Percentiles rank a stretch among this genome's conserved stretches.
These are phyloP conservation scores for Saccharomycopsis oosterbeekiorum DNA, from an alignment of 805 yeast species.

Conservation along the genomic window DNA sequence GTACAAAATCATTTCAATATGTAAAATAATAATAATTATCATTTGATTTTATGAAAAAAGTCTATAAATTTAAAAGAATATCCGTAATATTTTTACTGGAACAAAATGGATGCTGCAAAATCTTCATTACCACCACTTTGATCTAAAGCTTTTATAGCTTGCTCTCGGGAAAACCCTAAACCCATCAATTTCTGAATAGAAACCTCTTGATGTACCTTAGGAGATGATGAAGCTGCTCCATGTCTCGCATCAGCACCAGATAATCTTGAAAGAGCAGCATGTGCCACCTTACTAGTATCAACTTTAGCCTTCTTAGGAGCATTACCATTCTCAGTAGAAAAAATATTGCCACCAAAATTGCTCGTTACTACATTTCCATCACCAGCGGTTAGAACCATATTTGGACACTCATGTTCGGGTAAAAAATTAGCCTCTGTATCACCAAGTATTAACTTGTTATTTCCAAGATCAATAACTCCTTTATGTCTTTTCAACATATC, in stretches of 20 bases:
- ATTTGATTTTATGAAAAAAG: not conserved
- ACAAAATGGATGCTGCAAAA: slow-evolving; percentile 72
- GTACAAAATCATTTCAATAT: not conserved
- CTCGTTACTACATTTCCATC: slow-evolving; percentile 19
- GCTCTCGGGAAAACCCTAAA: slow-evolving; percentile 61
- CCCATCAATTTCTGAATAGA: slow-evolving; percentile 39
- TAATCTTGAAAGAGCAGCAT: not conserved
- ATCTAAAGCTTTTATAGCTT: slow-evolving; percentile 56
- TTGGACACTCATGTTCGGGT: slow-evolving; percentile 60
- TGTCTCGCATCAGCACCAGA: not conserved
- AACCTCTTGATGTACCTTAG: slow-evolving; percentile 26
- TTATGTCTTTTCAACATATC: slow-evolving; percentile 88
- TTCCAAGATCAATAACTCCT: slow-evolving; percentile 66
- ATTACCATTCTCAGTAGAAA: slow-evolving; percentile 5
- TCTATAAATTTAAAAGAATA: not conserved
- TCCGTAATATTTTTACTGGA: slow-evolving; percentile 25
- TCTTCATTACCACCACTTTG: slow-evolving; percentile 73
- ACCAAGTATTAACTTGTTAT: slow-evolving; percentile 59
- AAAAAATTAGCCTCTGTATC: slow-evolving; percentile 64
- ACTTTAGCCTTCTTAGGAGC: slow-evolving; percentile 5
- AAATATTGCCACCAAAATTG: slow-evolving; percentile 29
- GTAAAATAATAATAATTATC: not conserved
- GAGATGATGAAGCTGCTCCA: slow-evolving; percentile 2
- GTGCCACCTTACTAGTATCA: not conserved
- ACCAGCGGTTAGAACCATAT: slow-evolving; percentile 20